Evolutionary conservation across 2,329 filamentous ascomycete genomes (phyloP), one percentile per base, ranked within the genome.

Genomic region (Paraphaeosphaeria minitans): DNA sequence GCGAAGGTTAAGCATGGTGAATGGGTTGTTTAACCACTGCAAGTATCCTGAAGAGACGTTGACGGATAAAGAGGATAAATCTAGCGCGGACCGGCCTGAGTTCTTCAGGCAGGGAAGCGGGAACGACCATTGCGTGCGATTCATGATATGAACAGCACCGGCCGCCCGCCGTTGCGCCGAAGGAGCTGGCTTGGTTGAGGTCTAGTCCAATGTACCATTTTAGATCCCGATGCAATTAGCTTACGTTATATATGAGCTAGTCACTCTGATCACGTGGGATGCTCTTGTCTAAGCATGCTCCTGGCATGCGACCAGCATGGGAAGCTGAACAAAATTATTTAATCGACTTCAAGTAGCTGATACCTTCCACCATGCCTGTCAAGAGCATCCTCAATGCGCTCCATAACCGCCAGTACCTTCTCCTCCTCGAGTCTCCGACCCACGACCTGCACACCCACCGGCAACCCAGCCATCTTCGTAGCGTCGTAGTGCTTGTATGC

Each of bases 401-500:
- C 84, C 92, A 96, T 96, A 14, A 89, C 83, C 0, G 89, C 87
- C 51, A 97, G 78, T 0, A 96, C 91, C 80, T 94, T 95, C 79
- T 97, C 92, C 75, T 97, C 93, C 72, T 95, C 89, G 67, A 96
- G 78, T 37, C 92, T 83, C 43, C 89, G 82, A 0, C 92, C 92
- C 0, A 96, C 88, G 24, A 96, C 83, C 76, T 97, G 93, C 8
- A 97, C 88, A 0, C 87, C 93, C 0, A 96, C 92, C 0, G 94
- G 94, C 42, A 97, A 80, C 0, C 93, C 93, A 48, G 92, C 89
- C 93, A 97, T 97, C 58, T 86, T 87, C 14, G 81, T 79, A 0
- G 92, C 88, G 74, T 97, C 87, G 74, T 97, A 97, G 67, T 92
- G 84, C 77, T 90, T 92, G 76, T 95, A 96, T 0, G 92, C 93